Evolutionary conservation across 345 rosid species (phyloP), one percentile per base, ranked within the genome.

Genomic region (Moringa oleifera): DNA sequence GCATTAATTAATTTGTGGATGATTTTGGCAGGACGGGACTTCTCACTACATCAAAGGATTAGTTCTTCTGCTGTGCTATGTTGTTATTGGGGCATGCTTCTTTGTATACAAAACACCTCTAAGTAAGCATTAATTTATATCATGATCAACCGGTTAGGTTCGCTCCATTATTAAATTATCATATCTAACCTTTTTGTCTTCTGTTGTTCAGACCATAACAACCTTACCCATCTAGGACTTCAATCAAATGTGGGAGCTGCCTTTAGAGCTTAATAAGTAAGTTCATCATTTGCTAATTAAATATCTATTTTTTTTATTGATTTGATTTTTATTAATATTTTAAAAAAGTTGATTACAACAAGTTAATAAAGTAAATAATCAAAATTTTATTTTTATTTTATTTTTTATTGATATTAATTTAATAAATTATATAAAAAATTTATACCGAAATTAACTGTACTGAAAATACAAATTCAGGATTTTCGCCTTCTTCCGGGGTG

Each of bases 41-140:
- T 90, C 98, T 58, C 94, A 93, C 71, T 90, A 93, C 85, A 53
- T 92, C 81, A 92, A 92, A 73, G 97, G 98, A 50, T 57, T 89
- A 59, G 71, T 84, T 63, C 84, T 88, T 22, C 53, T 85, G 50
- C 69, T 90, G 57, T 82, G 88, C 70, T 93, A 90, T 71, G 2
- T 81, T n/a, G 87, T 88, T 8, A 83, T 90, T 51, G 94, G 80
- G 25, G 82, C 95, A 15, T 90, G 96, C 81, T 90, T 93, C 64
- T 90, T 81, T 25, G 81, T 90, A 23, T 52, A 69, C 67, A 69
- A 74, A 53, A 72, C 82, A 20, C 84, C 95, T 12, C 62, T 58
- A 0, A 62, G 93, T 89, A 73, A 77, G 86, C n/a, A n/a, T n/a
- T n/a, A n/a, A n/a, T n/a, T n/a, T n/a, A n/a, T n/a, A n/a, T n/a